These are phyloP conservation scores for Globisporangium takayamanum DNA, from an alignment of 352 stramenopile genomes.

Conservation along the genomic window DNA sequence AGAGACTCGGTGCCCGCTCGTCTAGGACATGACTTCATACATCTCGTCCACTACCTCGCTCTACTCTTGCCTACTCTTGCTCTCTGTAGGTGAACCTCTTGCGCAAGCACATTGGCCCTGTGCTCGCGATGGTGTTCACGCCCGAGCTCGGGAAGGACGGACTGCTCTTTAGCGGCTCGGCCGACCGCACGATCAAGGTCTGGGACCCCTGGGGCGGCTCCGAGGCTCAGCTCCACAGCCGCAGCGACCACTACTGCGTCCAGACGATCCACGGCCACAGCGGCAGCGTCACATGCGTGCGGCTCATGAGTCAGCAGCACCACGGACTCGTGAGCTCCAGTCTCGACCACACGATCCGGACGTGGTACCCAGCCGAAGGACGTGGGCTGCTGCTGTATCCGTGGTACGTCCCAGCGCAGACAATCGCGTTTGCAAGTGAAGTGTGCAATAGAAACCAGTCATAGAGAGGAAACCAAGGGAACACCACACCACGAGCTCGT, in stretches of 20 bases:
- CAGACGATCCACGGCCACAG: slow-evolving; percentile 58
- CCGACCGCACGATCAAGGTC: slow-evolving; percentile 62
- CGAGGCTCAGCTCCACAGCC: slow-evolving; percentile 32
- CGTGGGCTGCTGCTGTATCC: slow-evolving; percentile 60
- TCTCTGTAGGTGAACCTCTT: slow-evolving; percentile 30
- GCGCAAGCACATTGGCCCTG: slow-evolving; percentile 43
- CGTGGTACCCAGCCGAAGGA: slow-evolving; percentile 53
- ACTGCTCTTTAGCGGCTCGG: slow-evolving; percentile 56
- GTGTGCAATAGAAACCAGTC: too few species aligned
- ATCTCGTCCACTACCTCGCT: background rate
- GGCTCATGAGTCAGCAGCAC: slow-evolving; percentile 36
- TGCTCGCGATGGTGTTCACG: slow-evolving; percentile 44
- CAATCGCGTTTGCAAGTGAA: slow-evolving; percentile 33
- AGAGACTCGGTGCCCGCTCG: background rate
- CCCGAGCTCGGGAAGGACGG: slow-evolving; percentile 34
- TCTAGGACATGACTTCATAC: background rate
- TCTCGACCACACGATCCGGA: slow-evolving; percentile 58
- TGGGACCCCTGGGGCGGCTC: slow-evolving; percentile 58
- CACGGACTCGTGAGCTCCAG: slow-evolving; percentile 63
- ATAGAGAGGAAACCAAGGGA: too few species aligned
- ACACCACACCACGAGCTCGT: too few species aligned
- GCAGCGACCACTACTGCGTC: slow-evolving; percentile 36
- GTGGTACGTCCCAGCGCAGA: slow-evolving; percentile 57
- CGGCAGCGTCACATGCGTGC: slow-evolving; percentile 44
- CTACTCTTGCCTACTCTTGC: background rate